Evolutionary conservation across 1,284 basidiomycete genomes (phyloP).

Genomic region (Coriolopsis trogii): DNA sequence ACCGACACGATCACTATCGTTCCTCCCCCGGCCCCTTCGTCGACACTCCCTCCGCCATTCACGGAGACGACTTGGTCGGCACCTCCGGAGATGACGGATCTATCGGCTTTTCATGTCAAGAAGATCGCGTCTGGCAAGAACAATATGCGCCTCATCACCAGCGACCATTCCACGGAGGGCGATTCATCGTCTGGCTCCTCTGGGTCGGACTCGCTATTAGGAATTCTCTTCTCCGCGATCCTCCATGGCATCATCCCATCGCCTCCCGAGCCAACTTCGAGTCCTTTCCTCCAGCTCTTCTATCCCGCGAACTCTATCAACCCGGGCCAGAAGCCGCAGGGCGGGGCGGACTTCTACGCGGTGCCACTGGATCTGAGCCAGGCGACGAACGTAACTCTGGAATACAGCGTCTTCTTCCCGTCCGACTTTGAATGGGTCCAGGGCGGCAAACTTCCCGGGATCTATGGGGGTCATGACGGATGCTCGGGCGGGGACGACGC

Average conservation of each 20-base stretch:
- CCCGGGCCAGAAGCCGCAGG: slow-evolving; percentile 56
- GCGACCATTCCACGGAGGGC: slow-evolving; percentile 39
- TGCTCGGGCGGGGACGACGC: slow-evolving; percentile 73
- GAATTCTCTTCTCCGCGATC: slow-evolving; percentile 11
- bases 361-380: slow-evolving; percentile 50
- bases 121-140: slow-evolving; percentile 54
- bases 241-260: slow-evolving; percentile 12
- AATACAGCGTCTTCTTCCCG: slow-evolving; percentile 71
- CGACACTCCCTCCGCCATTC: too few species aligned
- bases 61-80: slow-evolving; percentile 47
- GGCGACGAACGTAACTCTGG: slow-evolving; percentile 57
- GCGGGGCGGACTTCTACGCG: slow-evolving; percentile 75
- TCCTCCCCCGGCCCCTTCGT: slow-evolving; percentile 25
- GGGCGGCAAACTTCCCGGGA: slow-evolving; percentile 72
- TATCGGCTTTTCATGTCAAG: slow-evolving; percentile 62
- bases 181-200: neutral
- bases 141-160: slow-evolving; percentile 62
- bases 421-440: slow-evolving; percentile 66
- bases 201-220: too few species aligned
- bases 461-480: slow-evolving; percentile 67
- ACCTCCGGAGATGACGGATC: slow-evolving; percentile 57
- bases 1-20: slow-evolving; percentile 33
- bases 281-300: slow-evolving; percentile 51
- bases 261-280: slow-evolving; percentile 22
- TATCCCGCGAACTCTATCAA: slow-evolving; percentile 70